Evolutionary conservation across 2,329 filamentous ascomycete genomes (phyloP).

Genomic region (Blastomyces percursus): DNA sequence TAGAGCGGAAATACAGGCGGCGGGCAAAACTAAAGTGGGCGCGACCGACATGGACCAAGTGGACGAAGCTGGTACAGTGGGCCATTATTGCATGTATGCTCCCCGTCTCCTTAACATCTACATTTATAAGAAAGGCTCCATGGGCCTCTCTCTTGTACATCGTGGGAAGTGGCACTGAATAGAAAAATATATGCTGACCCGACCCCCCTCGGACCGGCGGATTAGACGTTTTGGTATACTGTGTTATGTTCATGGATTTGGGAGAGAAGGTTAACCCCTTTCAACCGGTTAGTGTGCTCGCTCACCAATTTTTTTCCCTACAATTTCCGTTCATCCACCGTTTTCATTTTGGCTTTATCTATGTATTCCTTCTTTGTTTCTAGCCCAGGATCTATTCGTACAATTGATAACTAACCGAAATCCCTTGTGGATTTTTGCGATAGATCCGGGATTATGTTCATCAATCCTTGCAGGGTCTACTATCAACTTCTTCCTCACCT

Average conservation of each 20-base stretch:
- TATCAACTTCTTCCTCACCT: not conserved
- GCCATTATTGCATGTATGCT: constrained; percentile 40
- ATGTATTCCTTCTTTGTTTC: not conserved
- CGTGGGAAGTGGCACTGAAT: not conserved
- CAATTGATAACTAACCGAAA: not conserved
- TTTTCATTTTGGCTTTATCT: not conserved
- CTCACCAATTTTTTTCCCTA: not conserved
- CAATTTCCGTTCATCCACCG: not conserved
- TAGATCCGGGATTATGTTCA: constrained; percentile 3
- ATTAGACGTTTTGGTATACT: constrained; percentile 34
- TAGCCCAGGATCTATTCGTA: not conserved
- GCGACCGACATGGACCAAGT: constrained; percentile 48
- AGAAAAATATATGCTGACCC: constrained; percentile 10
- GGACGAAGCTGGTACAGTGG: constrained; percentile 48
- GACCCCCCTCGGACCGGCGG: not conserved
- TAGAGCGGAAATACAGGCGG: constrained; percentile 55
- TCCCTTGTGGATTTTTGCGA: not conserved
- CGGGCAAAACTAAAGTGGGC: constrained; percentile 51
- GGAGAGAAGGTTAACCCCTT: constrained; percentile 31
- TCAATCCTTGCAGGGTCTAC: not conserved
- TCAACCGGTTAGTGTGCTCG: constrained; percentile 26
- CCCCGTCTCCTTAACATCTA: not conserved
- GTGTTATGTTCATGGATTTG: constrained; percentile 37
- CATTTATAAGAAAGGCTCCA: not conserved
- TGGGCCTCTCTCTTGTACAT: not conserved